These are phyloP conservation scores for Tritrichomonas musculus DNA, from an alignment of 208 protist species.

Conservation along the genomic window DNA sequence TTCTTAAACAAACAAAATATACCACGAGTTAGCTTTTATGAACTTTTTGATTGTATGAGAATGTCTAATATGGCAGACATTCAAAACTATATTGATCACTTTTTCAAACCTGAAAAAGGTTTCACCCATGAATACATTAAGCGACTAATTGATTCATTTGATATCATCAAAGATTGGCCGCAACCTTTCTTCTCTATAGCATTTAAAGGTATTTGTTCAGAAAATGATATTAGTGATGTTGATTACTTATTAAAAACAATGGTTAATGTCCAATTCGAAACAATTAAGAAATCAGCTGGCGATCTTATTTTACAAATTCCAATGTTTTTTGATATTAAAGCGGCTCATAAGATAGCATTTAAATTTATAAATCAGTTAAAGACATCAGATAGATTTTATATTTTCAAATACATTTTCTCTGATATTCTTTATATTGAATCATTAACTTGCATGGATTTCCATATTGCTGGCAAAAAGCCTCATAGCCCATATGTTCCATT, in stretches of 20 bases:
- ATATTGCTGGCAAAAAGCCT: neutral
- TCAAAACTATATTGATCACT: neutral
- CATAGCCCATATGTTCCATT: neutral
- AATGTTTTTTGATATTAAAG: neutral
- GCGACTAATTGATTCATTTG: neutral
- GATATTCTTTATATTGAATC: neutral
- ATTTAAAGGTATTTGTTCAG: neutral
- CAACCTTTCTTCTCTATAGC: neutral
- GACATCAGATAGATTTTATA: neutral
- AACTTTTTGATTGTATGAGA: neutral
- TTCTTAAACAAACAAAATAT: neutral
- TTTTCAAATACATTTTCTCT: neutral
- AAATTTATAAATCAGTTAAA: neutral
- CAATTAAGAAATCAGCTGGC: neutral
- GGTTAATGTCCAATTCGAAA: neutral
- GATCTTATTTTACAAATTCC: neutral
- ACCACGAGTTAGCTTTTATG: neutral
- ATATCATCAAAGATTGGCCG: neutral
- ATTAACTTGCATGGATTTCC: neutral
- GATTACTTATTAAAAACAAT: neutral
- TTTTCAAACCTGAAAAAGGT: neutral
- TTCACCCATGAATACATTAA: neutral
- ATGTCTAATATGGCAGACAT: neutral
- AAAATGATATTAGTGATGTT: neutral
- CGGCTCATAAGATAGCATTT: neutral